Base-by-base conservation (phyloP, 1,139 yeast species). In the Chernovozyma aurita region DNA sequence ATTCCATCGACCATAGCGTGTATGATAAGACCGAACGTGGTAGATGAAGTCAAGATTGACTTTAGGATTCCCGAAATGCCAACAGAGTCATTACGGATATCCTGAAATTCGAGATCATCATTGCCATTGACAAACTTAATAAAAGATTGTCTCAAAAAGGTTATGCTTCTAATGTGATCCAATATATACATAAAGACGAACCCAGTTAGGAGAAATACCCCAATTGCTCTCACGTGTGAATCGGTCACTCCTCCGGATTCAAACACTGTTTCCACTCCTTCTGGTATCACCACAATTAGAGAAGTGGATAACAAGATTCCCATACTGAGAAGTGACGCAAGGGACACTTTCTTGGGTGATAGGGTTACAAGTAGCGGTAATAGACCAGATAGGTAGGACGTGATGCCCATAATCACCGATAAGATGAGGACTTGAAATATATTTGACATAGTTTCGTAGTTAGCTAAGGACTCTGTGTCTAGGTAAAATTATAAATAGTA, bases 1-100 rank as follows among this genome's bases (percentile, higher is more conserved):
- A 84, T 63, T 2, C 95, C 95, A 48, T 84, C 95, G 1, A 85
- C 77, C 4, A 78, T 49, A 0, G 86, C 78, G 50, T 84, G 95
- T 18, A 84, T 65, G 0, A 81, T 53, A 15, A 84, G 63, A 0
- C 90, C 88, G 7, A 83, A 49, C 0, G 85, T 76, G 8, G 77
- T 64, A 1, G 82, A 59, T 15, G 65, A 55, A 15, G 30, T 30
- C 6, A 41, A 14, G 2, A 47, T 21, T 22, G 49, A 42, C 7
- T 21, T 20, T n/a, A 37, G 11, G 8, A 26, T 18, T 13, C 16
- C 12, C n/a, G 16, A 8, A n/a, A 29, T n/a, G 4, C 31, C 16
- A 5, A 28, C 16, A n/a, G n/a, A 16, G 18, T 34, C 17, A 9
- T 28, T 22, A 8, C 17, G 8, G 9, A 5, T 6, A 14, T 14